phyloP scores from a whole-genome alignment of 345 rosid species.

The Hibiscus mutabilis region DNA sequence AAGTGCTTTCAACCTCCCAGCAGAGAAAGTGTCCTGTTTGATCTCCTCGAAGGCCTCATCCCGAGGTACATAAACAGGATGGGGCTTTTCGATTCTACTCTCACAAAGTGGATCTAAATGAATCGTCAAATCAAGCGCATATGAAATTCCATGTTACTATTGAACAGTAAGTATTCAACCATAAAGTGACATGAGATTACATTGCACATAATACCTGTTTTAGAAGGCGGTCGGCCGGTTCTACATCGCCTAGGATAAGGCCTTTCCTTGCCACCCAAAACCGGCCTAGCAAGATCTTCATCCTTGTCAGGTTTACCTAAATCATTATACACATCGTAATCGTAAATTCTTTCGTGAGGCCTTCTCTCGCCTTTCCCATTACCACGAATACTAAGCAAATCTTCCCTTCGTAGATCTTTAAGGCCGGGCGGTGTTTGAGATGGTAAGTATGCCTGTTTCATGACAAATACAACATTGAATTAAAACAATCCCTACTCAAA shows the following conservation, averaged over 20 bases:
- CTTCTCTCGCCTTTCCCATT: conserved; percentile 70
- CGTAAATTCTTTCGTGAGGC: conserved; percentile 69
- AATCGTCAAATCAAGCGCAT: background rate
- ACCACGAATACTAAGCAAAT: conserved; percentile 57
- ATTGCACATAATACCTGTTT: conserved; percentile 37
- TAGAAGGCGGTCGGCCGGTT: conserved; percentile 68
- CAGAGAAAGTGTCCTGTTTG: conserved; percentile 71
- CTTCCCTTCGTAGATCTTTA: conserved; percentile 64
- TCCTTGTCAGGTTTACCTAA: conserved; percentile 82
- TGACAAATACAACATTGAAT: background rate
- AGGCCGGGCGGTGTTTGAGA: conserved; percentile 69
- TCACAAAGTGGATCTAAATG: conserved; percentile 53
- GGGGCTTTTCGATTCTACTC: conserved; percentile 75
- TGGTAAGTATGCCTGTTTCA: conserved; percentile 58
- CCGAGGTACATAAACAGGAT: conserved; percentile 81
- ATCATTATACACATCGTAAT: conserved; percentile 75
- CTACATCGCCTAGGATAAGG: conserved; percentile 96
- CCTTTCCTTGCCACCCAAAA: conserved; percentile 48
- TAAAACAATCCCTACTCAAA: background rate
- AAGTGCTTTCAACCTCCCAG: conserved; percentile 79
- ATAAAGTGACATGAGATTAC: background rate
- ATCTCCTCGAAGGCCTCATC: conserved; percentile 95
- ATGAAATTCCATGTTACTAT: background rate
- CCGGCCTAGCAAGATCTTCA: conserved; percentile 57
- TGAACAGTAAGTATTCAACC: background rate